These are phyloP conservation scores for Ogataea trehaloabstinens DNA, from an alignment of 805 yeast species.

Conservation along the genomic window DNA sequence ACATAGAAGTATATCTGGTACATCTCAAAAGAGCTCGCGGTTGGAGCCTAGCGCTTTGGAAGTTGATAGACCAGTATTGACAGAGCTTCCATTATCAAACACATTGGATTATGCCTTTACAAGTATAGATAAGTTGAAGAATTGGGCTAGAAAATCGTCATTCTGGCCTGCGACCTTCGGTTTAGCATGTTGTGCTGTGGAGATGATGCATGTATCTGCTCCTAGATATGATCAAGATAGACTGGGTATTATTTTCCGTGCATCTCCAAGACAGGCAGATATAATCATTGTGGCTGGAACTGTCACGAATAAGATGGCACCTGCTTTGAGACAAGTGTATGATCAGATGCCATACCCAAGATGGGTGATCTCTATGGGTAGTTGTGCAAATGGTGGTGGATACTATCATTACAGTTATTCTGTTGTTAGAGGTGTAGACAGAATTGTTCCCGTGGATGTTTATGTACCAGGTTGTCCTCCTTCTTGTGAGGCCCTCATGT, in stretches of 20 bases:
- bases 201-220: slow-evolving; percentile 91
- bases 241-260: slow-evolving; percentile 89
- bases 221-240: slow-evolving; percentile 93
- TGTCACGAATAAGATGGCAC: slow-evolving; percentile 89
- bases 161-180: slow-evolving; percentile 95
- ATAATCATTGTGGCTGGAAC: slow-evolving; percentile 93
- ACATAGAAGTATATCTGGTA: background rate
- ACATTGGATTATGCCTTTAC: slow-evolving; percentile 81
- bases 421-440: slow-evolving; percentile 87
- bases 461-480: slow-evolving; percentile 95
- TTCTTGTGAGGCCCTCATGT: slow-evolving; percentile 85
- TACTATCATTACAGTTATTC: slow-evolving; percentile 87
- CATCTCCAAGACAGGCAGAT: slow-evolving; percentile 90
- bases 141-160: slow-evolving; percentile 90
- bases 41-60: slow-evolving; percentile 54
- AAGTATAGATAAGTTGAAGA: slow-evolving; percentile 75
- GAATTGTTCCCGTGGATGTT: slow-evolving; percentile 84
- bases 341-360: slow-evolving; percentile 95
- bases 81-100: slow-evolving; percentile 56
- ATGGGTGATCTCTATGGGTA: slow-evolving; percentile 94
- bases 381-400: slow-evolving; percentile 94
- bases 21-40: slow-evolving; percentile 4
- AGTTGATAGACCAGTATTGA: slow-evolving; percentile 68
- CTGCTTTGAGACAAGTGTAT: slow-evolving; percentile 87
- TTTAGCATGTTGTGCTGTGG: slow-evolving; percentile 90